Base-by-base conservation (phyloP, 805 yeast genomes). In the Lipomyces sp. region DNA sequence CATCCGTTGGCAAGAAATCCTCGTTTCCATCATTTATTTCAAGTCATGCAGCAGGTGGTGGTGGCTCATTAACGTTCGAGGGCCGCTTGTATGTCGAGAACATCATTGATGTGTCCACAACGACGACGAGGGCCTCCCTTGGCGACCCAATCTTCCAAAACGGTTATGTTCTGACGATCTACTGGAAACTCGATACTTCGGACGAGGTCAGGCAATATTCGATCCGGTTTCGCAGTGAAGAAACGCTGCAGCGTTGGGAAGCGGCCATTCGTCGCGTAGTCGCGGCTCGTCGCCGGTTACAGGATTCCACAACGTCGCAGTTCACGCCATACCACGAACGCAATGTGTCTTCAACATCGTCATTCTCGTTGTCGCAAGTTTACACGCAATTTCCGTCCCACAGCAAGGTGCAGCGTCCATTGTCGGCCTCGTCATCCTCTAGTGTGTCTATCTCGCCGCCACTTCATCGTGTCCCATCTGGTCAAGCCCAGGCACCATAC, bases 161-260 rank as follows among this genome's bases (percentile, higher is more conserved):
- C 29, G 66, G 62, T 7, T 68, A 68, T 59, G 51, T 57, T n/a
- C 55, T 71, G n/a, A 63, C 69, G 18, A 62, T 71, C 10, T 35
- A 34, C 53, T 70, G 73, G 71, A 45, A 59, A n/a, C 58, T 63
- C 35, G 70, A 64, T 18, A 24, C 66, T 7, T 82, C 79, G 74
- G 87, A 86, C 73, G 98, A 93, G 71, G 87, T 90, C 35, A 97
- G 97, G 13, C 86, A 90, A 24, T 92, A 95, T 72, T 85, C 92
- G 18, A 83, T 95, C 75, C 84, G 90, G 64, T 92, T 92, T 77
- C 84, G 89, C 67, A 89, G 89, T 60, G 98, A 93, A 73, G 98
- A 95, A 76, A 82, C 83, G 18, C 82, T 96, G 70, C 84, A 83
- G 65, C 94, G 89, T 76, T 95, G 98, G 98, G 91, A 78, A 57